phyloP scores from a whole-genome alignment of 2,329 filamentous ascomycete species.

The Venturia pyrina region DNA sequence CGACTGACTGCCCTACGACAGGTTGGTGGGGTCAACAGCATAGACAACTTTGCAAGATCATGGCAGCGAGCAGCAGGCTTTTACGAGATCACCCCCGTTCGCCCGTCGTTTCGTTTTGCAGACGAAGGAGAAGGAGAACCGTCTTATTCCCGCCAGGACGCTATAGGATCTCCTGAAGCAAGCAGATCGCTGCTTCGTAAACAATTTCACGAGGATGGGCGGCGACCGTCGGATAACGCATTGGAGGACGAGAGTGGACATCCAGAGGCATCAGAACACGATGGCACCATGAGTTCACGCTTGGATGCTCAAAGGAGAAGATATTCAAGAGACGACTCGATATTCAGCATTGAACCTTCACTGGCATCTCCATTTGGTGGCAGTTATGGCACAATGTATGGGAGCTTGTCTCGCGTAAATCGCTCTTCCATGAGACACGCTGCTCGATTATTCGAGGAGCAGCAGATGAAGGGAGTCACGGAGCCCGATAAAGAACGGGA shows the following conservation, averaged over 20 bases:
- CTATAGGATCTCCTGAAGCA: constrained; percentile 26
- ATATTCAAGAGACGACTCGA: constrained; percentile 30
- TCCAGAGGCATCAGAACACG: constrained; percentile 13
- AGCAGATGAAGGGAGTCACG: constrained; percentile 31
- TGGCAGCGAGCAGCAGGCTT: constrained; percentile 89
- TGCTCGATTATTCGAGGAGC: constrained; percentile 39
- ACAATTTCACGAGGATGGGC: constrained; percentile 27
- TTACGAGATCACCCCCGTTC: constrained; percentile 73
- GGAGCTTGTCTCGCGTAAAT: constrained; percentile 48
- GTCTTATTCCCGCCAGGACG: constrained; percentile 14
- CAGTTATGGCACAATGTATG: constrained; percentile 58
- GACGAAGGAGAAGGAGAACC: constrained; percentile 37
- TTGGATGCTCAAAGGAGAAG: constrained; percentile 19
- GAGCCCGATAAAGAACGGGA: constrained; percentile 43
- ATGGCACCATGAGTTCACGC: constrained; percentile 12
- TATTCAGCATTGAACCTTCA: constrained; percentile 40
- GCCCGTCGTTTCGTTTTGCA: constrained; percentile 56
- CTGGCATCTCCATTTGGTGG: constrained; percentile 60
- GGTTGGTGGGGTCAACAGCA: constrained; percentile 83
- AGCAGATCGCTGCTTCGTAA: constrained; percentile 33
- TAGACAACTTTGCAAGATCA: constrained; percentile 84
- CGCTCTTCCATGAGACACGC: constrained; percentile 48
- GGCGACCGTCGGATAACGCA: constrained; percentile 8
- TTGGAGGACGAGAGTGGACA: constrained; percentile 18
- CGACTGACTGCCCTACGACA: constrained; percentile 48